These are phyloP conservation scores for Heterobasidion occidentale DNA, from an alignment of 1,284 basidiomycete genomes.

Conservation along the genomic window DNA sequence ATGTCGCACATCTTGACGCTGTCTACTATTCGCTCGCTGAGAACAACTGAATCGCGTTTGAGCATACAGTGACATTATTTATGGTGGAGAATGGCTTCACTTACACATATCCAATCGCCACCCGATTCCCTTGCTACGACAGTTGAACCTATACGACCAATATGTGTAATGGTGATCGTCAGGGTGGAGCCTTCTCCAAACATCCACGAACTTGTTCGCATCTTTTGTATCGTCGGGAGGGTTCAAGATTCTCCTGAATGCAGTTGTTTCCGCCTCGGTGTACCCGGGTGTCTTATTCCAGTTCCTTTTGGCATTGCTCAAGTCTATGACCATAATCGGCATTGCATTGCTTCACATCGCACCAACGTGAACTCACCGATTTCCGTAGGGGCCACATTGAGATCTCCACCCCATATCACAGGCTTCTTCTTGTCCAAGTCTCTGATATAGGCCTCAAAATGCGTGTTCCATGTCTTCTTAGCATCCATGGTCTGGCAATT, in stretches of 20 bases:
- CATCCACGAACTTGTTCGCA: conserved; percentile 58
- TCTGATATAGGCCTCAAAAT: conserved; percentile 68
- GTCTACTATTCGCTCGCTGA: conserved; percentile 58
- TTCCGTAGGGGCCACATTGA: conserved; percentile 80
- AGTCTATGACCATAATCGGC: conserved; percentile 32
- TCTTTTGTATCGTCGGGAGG: conserved; percentile 27
- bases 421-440: conserved; percentile 72
- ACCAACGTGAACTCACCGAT: conserved; percentile 35
- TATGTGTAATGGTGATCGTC: conserved; percentile 71
- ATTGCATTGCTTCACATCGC: not conserved
- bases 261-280: conserved; percentile 70
- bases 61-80: not conserved
- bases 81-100: conserved; percentile 19
- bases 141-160: conserved; percentile 81
- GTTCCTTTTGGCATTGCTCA: conserved; percentile 54
- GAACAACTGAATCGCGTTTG: conserved; percentile 41
- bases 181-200: conserved; percentile 77
- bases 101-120: conserved; percentile 85
- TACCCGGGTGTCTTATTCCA: conserved; percentile 81
- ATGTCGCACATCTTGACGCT: conserved; percentile 74
- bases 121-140: conserved; percentile 73
- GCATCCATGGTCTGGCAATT: conserved; percentile 52
- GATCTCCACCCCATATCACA: conserved; percentile 85
- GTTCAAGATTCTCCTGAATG: conserved; percentile 57
- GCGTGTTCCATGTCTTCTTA: conserved; percentile 71